Evolutionary conservation across 2,329 filamentous ascomycete genomes (phyloP).

Genomic region (Rhexocercosporidium sp.): DNA sequence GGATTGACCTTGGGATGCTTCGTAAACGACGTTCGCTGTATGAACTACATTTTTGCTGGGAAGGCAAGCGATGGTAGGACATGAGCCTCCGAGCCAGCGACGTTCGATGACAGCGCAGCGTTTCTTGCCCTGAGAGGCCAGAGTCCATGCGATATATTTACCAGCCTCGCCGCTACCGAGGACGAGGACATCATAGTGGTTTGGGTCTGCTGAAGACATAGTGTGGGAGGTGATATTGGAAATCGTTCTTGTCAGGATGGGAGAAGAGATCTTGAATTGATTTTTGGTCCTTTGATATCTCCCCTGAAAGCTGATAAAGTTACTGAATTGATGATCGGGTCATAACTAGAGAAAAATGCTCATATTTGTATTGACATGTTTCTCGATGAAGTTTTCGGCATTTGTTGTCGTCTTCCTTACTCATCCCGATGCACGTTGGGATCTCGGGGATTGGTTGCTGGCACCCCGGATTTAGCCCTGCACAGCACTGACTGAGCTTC

Average conservation of each 20-base stretch:
- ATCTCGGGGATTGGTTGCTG: conserved; percentile 2
- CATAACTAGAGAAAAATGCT: not conserved
- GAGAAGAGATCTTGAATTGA: not conserved
- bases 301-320: not conserved
- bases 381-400: not conserved
- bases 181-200: not conserved
- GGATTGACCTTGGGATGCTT: conserved; percentile 3
- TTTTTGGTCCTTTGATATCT: not conserved
- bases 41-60: conserved; percentile 18
- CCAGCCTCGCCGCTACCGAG: conserved; percentile 18
- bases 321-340: not conserved
- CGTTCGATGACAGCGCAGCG: conserved; percentile 14
- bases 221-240: not conserved
- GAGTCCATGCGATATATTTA: conserved; percentile 14
- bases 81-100: conserved; percentile 16
- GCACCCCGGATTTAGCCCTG: not conserved
- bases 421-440: not conserved
- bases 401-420: not conserved
- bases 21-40: conserved; percentile 12
- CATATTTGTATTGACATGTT: not conserved
- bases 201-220: not conserved
- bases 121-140: not conserved
- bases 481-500: not conserved
- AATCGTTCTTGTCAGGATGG: not conserved
- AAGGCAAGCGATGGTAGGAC: conserved; percentile 18